These are phyloP conservation scores for Tetrapisispora taiwanensis DNA, from an alignment of 805 yeast species.

Conservation along the genomic window DNA sequence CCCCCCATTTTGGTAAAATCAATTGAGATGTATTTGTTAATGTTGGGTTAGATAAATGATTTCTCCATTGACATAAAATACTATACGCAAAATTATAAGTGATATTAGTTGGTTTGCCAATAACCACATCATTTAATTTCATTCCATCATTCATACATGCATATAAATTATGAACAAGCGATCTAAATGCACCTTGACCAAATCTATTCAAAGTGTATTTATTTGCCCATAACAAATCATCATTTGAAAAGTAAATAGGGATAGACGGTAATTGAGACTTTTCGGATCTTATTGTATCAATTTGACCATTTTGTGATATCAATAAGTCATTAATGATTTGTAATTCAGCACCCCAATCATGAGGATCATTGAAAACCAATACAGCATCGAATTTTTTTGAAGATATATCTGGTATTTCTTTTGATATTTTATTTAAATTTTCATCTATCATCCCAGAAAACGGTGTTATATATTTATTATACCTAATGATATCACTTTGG, in stretches of 20 bases:
- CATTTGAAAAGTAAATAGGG: constrained; percentile 71
- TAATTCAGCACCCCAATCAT: constrained; percentile 78
- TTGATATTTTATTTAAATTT: constrained; percentile 35
- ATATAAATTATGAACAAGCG: constrained; percentile 51
- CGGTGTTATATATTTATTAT: constrained; percentile 56
- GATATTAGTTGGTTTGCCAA: constrained; percentile 74
- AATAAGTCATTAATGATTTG: constrained; percentile 69
- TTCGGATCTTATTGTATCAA: constrained; percentile 48
- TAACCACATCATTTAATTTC: constrained; percentile 42
- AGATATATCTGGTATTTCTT: constrained; percentile 17
- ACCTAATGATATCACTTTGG: constrained; percentile 59
- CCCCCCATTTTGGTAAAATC: constrained; percentile 36
- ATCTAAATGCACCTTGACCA: constrained; percentile 84
- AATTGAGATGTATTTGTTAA: constrained; percentile 12
- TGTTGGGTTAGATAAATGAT: constrained; percentile 26
- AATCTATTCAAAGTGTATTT: constrained; percentile 68
- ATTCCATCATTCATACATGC: constrained; percentile 39
- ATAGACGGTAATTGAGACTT: constrained; percentile 39
- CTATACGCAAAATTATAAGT: constrained; percentile 80
- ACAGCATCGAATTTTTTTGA: constrained; percentile 56
- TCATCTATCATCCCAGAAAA: constrained; percentile 61
- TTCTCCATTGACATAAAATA: constrained; percentile 46
- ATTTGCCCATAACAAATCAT: constrained; percentile 83
- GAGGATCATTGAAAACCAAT: constrained; percentile 77
- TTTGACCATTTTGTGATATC: constrained; percentile 48